Evolutionary conservation across 352 stramenopile species (phyloP).

Genomic region (Pythium folliculosum): DNA sequence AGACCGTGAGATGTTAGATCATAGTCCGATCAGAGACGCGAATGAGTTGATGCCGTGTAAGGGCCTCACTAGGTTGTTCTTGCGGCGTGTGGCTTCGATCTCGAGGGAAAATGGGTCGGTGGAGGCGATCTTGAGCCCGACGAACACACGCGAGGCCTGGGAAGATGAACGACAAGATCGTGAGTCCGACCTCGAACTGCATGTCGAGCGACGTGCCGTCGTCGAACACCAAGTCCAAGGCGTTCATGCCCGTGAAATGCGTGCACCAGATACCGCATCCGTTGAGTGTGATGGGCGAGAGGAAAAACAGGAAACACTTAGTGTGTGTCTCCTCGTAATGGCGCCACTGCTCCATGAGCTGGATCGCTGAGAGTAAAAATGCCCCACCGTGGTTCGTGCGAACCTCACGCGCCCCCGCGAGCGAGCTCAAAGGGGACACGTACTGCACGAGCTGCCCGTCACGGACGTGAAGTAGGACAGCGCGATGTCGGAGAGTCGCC

Average conservation of each 20-base stretch:
- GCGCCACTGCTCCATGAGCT: slow-evolving; percentile 74
- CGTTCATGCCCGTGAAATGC: slow-evolving; percentile 79
- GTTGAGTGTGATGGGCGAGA: slow-evolving; percentile 49
- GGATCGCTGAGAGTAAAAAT: slow-evolving; percentile 51
- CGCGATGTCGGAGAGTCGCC: slow-evolving; percentile 22
- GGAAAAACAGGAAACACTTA: slow-evolving; percentile 44
- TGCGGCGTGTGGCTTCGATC: slow-evolving; percentile 53
- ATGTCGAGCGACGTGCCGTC: slow-evolving; percentile 45
- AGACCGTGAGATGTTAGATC: too few species aligned
- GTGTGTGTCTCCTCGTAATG: slow-evolving; percentile 30
- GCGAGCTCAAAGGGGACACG: too few species aligned
- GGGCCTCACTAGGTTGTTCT: slow-evolving; percentile 25
- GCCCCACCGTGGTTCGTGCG: too few species aligned
- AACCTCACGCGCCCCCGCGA: too few species aligned
- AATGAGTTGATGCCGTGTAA: too few species aligned
- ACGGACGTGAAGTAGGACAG: slow-evolving; percentile 69
- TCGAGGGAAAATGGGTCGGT: slow-evolving; percentile 72
- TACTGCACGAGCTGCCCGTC: slow-evolving; percentile 72
- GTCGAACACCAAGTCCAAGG: slow-evolving; percentile 42
- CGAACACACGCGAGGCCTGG: slow-evolving; percentile 52
- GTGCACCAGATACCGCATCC: slow-evolving; percentile 74
- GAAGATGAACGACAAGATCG: slow-evolving; percentile 61
- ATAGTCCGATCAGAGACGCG: too few species aligned
- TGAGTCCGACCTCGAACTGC: slow-evolving; percentile 58
- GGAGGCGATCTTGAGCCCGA: slow-evolving; percentile 60